These are phyloP conservation scores for Macroventuria anomochaeta DNA, from an alignment of 2,329 filamentous ascomycete species.

Conservation along the genomic window DNA sequence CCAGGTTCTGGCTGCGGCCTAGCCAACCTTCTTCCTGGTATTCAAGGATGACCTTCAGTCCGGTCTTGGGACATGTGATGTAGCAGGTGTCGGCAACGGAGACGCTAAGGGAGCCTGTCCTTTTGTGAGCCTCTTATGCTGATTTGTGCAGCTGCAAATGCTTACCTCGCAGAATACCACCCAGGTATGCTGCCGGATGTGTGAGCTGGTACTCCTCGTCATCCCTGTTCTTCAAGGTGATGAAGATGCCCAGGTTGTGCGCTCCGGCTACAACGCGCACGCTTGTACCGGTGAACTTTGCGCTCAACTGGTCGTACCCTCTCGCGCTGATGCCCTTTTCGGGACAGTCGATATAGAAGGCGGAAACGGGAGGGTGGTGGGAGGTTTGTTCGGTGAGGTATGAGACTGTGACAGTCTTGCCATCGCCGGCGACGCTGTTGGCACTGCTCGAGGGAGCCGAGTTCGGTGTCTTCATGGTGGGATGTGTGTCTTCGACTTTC, in stretches of 20 bases:
- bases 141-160: background rate
- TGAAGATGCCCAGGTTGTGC: constrained; percentile 95
- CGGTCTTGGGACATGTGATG: constrained; percentile 87
- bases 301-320: constrained; percentile 94
- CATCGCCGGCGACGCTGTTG: constrained; percentile 47
- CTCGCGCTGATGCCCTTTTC: constrained; percentile 86
- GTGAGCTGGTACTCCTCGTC: constrained; percentile 94
- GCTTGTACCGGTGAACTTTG: constrained; percentile 96
- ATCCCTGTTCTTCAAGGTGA: constrained; percentile 78
- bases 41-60: constrained; percentile 87
- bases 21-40: constrained; percentile 97
- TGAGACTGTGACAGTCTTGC: constrained; percentile 75
- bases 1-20: constrained; percentile 86
- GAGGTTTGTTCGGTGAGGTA: constrained; percentile 98
- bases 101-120: constrained; percentile 76
- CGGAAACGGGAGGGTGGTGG: constrained; percentile 95
- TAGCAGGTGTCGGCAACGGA: constrained; percentile 90
- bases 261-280: constrained; percentile 89
- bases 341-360: constrained; percentile 91
- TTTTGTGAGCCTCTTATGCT: constrained; percentile 16
- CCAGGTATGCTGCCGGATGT: constrained; percentile 91
- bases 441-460: constrained; percentile 49
- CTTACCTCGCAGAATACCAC: constrained; percentile 77
- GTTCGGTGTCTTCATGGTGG: constrained; percentile 59
- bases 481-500: constrained; percentile 83